Conservation (phyloP, 176 grass and related monocot genomes). For the Zoysia japonica region DNA sequence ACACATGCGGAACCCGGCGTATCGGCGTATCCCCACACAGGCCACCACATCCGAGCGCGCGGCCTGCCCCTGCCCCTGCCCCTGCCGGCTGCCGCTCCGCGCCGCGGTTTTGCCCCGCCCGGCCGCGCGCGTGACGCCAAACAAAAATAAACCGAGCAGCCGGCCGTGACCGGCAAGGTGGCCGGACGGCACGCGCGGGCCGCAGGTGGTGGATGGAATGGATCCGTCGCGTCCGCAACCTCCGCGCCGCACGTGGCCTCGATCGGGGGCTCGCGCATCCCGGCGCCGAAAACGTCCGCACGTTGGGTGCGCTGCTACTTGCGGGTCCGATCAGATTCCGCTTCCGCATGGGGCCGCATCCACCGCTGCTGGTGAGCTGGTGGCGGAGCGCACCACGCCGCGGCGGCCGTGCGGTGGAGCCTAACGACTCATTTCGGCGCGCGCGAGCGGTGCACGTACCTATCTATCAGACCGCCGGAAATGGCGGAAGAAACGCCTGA, state of each 20-base stretch:
- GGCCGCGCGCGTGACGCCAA: background rate
- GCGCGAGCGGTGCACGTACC: background rate
- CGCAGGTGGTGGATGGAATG: background rate
- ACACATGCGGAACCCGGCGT: too few relatives aligned
- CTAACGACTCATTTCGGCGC: background rate
- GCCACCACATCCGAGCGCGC: background rate
- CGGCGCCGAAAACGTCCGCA: background rate
- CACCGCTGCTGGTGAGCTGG: background rate
- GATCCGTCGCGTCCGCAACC: background rate
- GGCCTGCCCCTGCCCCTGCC: background rate
- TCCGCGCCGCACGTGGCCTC: slow-evolving; percentile 36
- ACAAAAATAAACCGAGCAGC: background rate
- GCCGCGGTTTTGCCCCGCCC: slow-evolving; percentile 7
- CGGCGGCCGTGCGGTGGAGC: background rate
- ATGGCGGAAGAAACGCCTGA: slow-evolving; percentile 24
- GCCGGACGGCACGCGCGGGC: slow-evolving; percentile 1
- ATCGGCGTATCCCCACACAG: too few relatives aligned
- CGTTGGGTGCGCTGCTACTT: background rate
- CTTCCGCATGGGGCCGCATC: slow-evolving; percentile 18
- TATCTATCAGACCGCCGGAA: background rate
- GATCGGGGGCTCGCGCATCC: slow-evolving; percentile 15
- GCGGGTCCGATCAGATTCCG: background rate
- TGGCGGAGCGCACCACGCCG: background rate
- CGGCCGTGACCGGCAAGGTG: slow-evolving; percentile 30
- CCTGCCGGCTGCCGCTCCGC: background rate